Base-by-base conservation (phyloP, 768 basidiomycete species). In the Nidularia pulvinata region DNA sequence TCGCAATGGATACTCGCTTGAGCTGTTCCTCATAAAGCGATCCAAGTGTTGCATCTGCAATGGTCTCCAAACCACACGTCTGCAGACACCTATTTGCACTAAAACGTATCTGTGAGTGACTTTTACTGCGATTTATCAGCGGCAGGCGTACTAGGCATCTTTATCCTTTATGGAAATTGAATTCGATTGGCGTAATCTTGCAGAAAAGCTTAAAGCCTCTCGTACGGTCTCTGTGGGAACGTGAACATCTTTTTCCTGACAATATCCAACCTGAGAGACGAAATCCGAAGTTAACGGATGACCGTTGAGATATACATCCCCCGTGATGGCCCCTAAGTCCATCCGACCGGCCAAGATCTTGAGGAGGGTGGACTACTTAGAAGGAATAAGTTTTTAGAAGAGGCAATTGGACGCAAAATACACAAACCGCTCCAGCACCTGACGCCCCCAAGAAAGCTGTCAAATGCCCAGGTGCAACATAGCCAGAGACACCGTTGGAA, bases 171-270 rank as follows among this genome's bases (percentile, higher is more conserved):
- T 59, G 4, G 90, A 74, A 5, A 92, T 85, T 1, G 78, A 75
- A 2, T 77, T 65, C 0, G 90, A 90, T 65, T 93, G 93, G 49
- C 92, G 87, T 46, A 94, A 75, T 54, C 80, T 84, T 4, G 92
- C 93, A 0, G 91, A 93, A 72, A 92, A 89, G 16, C 86, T 67
- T 1, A 95, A 74, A 1, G 92, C 91, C 62, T 94, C 91, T 19
- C 89, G 84, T n/a, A 95, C 91, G 5, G 92, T 94, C 2, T 82
- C 66, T 6, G 84, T 83, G n/a, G 84, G 81, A 37, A 88, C 75
- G 69, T 95, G 93, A 0, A 84, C 87, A 59, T 93, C 91, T 76
- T 83, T 83, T 65, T 95, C 93, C 62, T 95, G 92, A 54, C 85
- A 88, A 62, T 93, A 95, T 0, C 90, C 92, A 61, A 84, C 86